Conservation (phyloP, 2,329 filamentous ascomycete species). For the Colletotrichum tabaci region DNA sequence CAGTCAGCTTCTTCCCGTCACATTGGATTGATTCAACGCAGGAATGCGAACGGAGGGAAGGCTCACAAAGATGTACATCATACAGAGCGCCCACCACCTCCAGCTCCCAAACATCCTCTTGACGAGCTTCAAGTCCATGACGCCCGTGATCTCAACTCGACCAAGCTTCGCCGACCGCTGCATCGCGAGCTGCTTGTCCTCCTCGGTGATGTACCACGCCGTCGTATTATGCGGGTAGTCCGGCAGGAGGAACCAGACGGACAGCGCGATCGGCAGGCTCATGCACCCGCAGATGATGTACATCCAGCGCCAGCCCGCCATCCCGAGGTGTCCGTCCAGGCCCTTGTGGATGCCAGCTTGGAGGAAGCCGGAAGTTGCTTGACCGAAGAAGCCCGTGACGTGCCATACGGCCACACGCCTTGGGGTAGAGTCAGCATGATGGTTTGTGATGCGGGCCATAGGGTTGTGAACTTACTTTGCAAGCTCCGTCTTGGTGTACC, state of each 20-base stretch:
- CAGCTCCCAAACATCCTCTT: conserved; percentile 47
- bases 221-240: conserved; percentile 48
- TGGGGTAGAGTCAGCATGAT: too few species aligned
- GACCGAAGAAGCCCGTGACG: conserved; percentile 48
- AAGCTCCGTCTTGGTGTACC: conserved; percentile 50
- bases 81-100: conserved; percentile 49
- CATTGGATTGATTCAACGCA: too few species aligned
- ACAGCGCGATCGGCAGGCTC: conserved; percentile 49
- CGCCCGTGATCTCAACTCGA: conserved; percentile 46
- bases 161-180: conserved; percentile 45
- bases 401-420: conserved; percentile 47
- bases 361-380: conserved; percentile 49
- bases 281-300: conserved; percentile 47
- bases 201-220: conserved; percentile 47
- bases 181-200: conserved; percentile 45
- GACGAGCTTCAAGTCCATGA: conserved; percentile 45
- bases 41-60: too few species aligned
- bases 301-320: conserved; percentile 53
- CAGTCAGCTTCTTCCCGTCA: too few species aligned
- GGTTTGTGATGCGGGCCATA: too few species aligned
- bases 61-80: conserved; percentile 49
- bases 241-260: conserved; percentile 47
- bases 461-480: conserved; percentile 40
- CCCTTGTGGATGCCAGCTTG: conserved; percentile 49
- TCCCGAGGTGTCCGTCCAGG: conserved; percentile 48